Conservation (phyloP, 2,329 filamentous ascomycete genomes). For the Fusarium dlaminii region DNA sequence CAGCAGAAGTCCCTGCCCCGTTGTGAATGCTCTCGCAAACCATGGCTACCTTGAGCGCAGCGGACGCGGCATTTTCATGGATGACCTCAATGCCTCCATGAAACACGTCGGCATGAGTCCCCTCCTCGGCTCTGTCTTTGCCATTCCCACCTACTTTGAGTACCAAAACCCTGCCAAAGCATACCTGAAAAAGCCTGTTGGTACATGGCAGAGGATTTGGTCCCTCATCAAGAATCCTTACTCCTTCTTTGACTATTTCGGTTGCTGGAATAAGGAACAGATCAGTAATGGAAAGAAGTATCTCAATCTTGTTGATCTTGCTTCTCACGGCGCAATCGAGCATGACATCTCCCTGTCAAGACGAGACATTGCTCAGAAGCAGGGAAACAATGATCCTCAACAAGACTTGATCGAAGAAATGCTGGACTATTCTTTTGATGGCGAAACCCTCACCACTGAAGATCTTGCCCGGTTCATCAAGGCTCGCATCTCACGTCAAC, state of each 20-base stretch:
- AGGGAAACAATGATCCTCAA: slow-evolving; percentile 12
- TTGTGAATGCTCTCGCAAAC: slow-evolving; percentile 16
- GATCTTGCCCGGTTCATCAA: slow-evolving; percentile 6
- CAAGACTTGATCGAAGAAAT: background rate
- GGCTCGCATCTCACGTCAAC: slow-evolving; percentile 1
- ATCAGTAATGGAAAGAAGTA: background rate
- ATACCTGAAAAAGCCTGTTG: background rate
- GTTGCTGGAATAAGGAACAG: background rate
- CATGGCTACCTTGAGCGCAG: slow-evolving; percentile 20
- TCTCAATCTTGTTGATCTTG: slow-evolving; percentile 9
- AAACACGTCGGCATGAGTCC: slow-evolving; percentile 15
- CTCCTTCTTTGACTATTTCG: slow-evolving; percentile 13
- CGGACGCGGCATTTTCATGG: background rate
- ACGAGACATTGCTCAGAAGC: background rate
- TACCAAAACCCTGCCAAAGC: slow-evolving; percentile 8
- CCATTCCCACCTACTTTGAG: slow-evolving; percentile 18
- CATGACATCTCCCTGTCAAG: slow-evolving; percentile 10
- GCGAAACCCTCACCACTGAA: background rate
- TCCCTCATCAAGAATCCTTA: slow-evolving; percentile 8
- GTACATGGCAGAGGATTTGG: slow-evolving; percentile 10
- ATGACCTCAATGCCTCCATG: slow-evolving; percentile 12
- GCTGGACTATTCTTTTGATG: background rate
- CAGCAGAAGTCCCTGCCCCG: slow-evolving; percentile 16
- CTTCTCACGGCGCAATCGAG: slow-evolving; percentile 13
- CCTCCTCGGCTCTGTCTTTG: slow-evolving; percentile 13